Conservation (phyloP, 768 basidiomycete genomes). For the Pulveroboletus sp. region DNA sequence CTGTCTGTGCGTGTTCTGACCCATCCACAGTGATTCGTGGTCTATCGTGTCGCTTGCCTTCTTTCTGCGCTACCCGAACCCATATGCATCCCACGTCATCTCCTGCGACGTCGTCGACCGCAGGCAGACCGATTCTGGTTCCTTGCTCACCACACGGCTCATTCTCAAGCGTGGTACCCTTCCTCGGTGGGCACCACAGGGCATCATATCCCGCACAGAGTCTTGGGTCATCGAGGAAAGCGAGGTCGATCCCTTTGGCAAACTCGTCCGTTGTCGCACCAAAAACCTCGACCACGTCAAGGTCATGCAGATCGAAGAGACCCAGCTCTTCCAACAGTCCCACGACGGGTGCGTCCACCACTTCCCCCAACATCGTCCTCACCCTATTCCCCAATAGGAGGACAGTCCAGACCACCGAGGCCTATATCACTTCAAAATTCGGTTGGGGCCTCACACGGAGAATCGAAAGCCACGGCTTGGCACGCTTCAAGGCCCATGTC, state of each 20-base stretch:
- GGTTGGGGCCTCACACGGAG: conserved; percentile 87
- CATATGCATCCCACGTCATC: conserved; percentile 88
- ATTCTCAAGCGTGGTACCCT: conserved; percentile 91
- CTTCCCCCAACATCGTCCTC: background rate
- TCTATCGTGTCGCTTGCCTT: conserved; percentile 90
- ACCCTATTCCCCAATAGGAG: conserved; percentile 41
- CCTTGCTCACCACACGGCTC: conserved; percentile 82
- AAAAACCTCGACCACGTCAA: conserved; percentile 93
- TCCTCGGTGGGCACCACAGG: conserved; percentile 87
- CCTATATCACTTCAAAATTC: conserved; percentile 81
- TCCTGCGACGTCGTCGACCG: conserved; percentile 96
- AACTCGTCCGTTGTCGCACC: conserved; percentile 74
- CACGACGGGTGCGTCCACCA: conserved; percentile 61
- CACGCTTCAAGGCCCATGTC: conserved; percentile 82
- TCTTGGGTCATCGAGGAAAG: conserved; percentile 96
- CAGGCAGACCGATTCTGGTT: conserved; percentile 64
- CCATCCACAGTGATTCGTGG: conserved; percentile 76
- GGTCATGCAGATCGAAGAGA: conserved; percentile 90
- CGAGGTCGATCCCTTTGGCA: conserved; percentile 83
- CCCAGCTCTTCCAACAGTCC: conserved; percentile 65
- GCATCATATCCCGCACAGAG: conserved; percentile 81
- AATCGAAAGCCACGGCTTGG: conserved; percentile 84
- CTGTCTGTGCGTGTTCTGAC: conserved; percentile 10
- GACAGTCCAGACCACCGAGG: conserved; percentile 85
- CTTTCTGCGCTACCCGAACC: conserved; percentile 95